Base-by-base conservation (phyloP, 2,329 filamentous ascomycete species). In the Blumeria hordei region DNA sequence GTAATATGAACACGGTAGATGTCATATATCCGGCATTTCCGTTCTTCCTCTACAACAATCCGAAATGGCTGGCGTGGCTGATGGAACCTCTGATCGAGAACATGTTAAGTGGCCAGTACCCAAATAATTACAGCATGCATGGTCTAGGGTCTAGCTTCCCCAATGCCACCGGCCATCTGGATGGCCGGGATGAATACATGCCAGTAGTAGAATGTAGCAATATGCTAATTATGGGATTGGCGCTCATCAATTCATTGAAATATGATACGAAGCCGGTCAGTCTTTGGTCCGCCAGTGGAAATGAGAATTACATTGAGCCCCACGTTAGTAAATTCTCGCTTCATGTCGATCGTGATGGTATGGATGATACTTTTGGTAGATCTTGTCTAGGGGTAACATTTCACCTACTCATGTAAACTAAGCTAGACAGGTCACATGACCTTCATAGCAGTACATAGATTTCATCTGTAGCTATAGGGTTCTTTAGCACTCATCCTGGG, bases 11-110 rank as follows among this genome's bases (percentile, higher is more conserved):
- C 64, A 92, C 85, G 0, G 83, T 92, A 10, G 85, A 90, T 68
- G 84, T 93, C 56, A 90, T 93, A 61, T 92, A 88, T 70, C 86
- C 85, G 0, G 76, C 85, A 0, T 88, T 87, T 67, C 85, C 86
- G 0, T 92, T 90, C 72, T 90, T 90, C 70, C 66, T 90, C 18
- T 92, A 90, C 64, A 88, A 84, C 16, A 88, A 88, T 61, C 85
- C 85, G 2, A 73, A 77, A 57, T 90, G 85, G 84, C 70, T 88
- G 56, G 82, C 80, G 1, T 88, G 88, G 63, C 71, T 90, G 3
- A 70, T 92, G 4, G 84, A 90, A 65, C 85, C 85, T 6, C 70
- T 90, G 28, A 74, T 92, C 54, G 85, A 92, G 67, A 83, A 92
- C 65, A 85, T 85, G 71, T 69, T 85, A 28, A 87, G 83, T 63